Base-by-base conservation (phyloP, 495 filamentous ascomycete genomes). In the Annulohypoxylon moriforme region DNA sequence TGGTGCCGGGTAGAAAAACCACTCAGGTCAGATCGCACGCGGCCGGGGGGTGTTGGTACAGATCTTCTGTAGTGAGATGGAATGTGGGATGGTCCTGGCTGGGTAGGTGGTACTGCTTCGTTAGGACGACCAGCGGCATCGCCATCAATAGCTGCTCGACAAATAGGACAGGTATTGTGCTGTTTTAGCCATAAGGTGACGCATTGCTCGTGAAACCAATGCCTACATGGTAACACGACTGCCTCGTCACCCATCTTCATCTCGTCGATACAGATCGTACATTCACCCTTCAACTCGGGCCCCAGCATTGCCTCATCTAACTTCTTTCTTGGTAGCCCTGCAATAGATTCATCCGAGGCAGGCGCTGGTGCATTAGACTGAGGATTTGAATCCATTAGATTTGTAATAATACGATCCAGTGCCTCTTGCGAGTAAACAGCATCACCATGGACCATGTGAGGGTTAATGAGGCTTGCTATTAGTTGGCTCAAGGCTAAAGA, bases 401-500 rank as follows among this genome's bases (percentile, higher is more conserved):
- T 87, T 1, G 93, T 90, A 44, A 99, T 91, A 64, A 99, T 91
- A 33, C 92, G 89, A 77, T 99, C 95, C 0, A 98, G 81, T 13
- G 92, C 94, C 80, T 96, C 94, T 81, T 98, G 93, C 1, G 91
- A 89, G 75, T 93, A 97, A 1, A 97, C 96, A n/a, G 90, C 93
- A 78, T 98, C 95, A 13, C 93, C 93, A 60, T 87, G 84, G 4
- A 85, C 84, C 7, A 84, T 88, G 31, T 79, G 78, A 31, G 90
- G 83, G 68, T 88, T 89, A 40, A 94, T 77, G 36, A 95, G 68
- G 4, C 81, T 78, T 25, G 80, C 77, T 40, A 92, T 69, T 13
- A 85, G 68, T 16, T 83, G 78, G 16, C 79, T 79, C 11, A 85
- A 72, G 6, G 72, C 72, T 13, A 68, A 56, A 10, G 64, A 66